phyloP scores from a whole-genome alignment of 805 yeast genomes.

The Yarrowia osloensis region DNA sequence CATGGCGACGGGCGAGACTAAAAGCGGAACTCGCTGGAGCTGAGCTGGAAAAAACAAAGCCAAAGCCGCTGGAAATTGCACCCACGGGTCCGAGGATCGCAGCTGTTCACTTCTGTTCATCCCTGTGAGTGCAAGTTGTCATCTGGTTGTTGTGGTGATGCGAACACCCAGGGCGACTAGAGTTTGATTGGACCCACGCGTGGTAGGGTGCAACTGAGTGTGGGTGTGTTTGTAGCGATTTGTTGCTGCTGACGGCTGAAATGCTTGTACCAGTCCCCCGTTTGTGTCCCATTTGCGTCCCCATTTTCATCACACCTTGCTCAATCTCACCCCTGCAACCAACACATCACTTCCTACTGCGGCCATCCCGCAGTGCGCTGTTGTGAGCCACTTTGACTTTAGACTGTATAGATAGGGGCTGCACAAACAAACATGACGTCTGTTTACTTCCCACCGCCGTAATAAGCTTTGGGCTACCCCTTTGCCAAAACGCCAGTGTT shows the following conservation, averaged over 20 bases:
- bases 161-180: background rate
- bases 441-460: slow-evolving; percentile 7
- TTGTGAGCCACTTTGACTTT: background rate
- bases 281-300: no score
- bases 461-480: slow-evolving; percentile 21
- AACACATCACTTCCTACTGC: slow-evolving; percentile 10
- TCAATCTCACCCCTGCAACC: background rate
- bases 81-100: no score
- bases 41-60: background rate
- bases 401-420: slow-evolving; percentile 30
- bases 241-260: no score
- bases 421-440: slow-evolving; percentile 30
- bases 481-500: slow-evolving; percentile 24
- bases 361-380: background rate
- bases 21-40: background rate
- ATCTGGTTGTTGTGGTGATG: no score
- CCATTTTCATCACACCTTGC: no score
- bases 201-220: no score
- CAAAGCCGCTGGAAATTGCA: no score
- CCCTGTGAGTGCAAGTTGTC: no score
- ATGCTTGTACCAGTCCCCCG: no score
- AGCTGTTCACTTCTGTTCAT: no score
- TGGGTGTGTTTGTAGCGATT: no score
- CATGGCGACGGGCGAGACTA: background rate
- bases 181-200: background rate